A percentile compares a stretch with the other conserved stretches of the same genome.
Evolutionary conservation across 345 rosid species (phyloP).

Genomic region (Camelina neglecta): DNA sequence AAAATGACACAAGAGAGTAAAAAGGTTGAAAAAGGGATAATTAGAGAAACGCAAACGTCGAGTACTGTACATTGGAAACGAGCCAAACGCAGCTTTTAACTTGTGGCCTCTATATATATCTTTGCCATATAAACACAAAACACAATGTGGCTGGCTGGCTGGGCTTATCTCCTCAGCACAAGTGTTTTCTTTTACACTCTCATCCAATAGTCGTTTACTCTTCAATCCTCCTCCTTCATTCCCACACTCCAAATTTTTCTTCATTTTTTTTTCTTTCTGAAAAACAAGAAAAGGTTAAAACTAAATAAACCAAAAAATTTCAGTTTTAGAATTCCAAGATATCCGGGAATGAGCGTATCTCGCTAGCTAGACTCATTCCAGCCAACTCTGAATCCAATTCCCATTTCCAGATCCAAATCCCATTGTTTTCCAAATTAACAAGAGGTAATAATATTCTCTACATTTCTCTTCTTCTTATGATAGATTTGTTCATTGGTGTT

Average conservation of each 20-base stretch:
- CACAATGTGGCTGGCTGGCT: constrained; percentile 19
- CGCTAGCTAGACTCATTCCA: constrained; percentile 19
- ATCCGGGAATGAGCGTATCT: constrained; percentile 10
- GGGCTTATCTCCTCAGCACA: constrained; percentile 40
- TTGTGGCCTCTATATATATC: constrained; percentile 19
- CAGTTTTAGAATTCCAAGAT: constrained; percentile 18
- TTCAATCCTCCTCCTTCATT: constrained; percentile 1
- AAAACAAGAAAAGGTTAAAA: neutral
- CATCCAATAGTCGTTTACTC: constrained; percentile 34
- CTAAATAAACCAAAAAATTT: neutral
- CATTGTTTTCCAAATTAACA: neutral
- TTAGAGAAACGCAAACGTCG: no score
- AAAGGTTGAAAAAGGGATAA: no score
- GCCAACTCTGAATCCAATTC: constrained; percentile 19
- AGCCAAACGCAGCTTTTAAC: constrained; percentile 27
- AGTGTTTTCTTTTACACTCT: constrained; percentile 15
- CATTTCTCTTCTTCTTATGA: constrained; percentile 10
- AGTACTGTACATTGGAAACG: neutral
- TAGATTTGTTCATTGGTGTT: neutral
- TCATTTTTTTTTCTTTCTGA: neutral
- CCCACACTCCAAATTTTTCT: neutral
- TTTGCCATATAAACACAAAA: constrained; percentile 30
- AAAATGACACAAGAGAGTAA: no score
- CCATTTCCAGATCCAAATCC: constrained; percentile 33
- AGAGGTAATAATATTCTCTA: constrained; percentile 25